Evolutionary conservation across 2,329 filamentous ascomycete genomes (phyloP).

Genomic region (Pyrenophora teres): DNA sequence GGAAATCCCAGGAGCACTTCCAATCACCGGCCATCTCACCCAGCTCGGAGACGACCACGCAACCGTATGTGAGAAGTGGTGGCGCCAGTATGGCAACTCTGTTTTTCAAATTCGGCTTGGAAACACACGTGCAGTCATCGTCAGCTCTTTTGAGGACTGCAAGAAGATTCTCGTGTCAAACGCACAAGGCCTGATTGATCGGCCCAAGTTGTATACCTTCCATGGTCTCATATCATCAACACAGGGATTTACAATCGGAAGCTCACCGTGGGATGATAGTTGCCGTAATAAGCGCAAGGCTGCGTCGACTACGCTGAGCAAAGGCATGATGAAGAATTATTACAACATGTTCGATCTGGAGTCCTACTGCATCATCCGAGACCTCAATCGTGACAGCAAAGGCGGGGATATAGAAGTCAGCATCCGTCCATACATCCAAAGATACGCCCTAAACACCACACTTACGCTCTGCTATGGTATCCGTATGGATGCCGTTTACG

Average conservation of each 20-base stretch:
- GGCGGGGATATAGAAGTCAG: conserved; percentile 51
- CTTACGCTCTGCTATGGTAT: conserved; percentile 61
- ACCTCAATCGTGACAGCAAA: conserved; percentile 53
- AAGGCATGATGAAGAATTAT: conserved; percentile 55
- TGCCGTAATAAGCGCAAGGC: conserved; percentile 61
- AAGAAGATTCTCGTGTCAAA: conserved; percentile 57
- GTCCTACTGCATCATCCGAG: conserved; percentile 56
- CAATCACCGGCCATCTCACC: conserved; percentile 57
- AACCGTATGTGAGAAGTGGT: conserved; percentile 57
- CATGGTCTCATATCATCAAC: conserved; percentile 56
- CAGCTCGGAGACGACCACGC: conserved; percentile 60
- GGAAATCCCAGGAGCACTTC: conserved; percentile 57
- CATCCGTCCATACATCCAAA: conserved; percentile 58
- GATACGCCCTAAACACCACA: conserved; percentile 60
- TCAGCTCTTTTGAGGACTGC: conserved; percentile 60
- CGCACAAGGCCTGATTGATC: conserved; percentile 57
- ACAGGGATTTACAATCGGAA: conserved; percentile 62
- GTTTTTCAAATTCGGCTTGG: conserved; percentile 60
- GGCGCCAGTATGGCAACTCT: conserved; percentile 54
- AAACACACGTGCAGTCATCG: conserved; percentile 58
- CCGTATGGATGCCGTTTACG: conserved; percentile 60
- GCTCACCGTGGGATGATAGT: conserved; percentile 58
- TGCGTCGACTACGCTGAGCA: conserved; percentile 54
- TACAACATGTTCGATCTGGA: conserved; percentile 61
- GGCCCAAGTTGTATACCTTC: conserved; percentile 59